phyloP scores from a whole-genome alignment of 2,329 filamentous ascomycete genomes.

The Blastomyces emzantsi region DNA sequence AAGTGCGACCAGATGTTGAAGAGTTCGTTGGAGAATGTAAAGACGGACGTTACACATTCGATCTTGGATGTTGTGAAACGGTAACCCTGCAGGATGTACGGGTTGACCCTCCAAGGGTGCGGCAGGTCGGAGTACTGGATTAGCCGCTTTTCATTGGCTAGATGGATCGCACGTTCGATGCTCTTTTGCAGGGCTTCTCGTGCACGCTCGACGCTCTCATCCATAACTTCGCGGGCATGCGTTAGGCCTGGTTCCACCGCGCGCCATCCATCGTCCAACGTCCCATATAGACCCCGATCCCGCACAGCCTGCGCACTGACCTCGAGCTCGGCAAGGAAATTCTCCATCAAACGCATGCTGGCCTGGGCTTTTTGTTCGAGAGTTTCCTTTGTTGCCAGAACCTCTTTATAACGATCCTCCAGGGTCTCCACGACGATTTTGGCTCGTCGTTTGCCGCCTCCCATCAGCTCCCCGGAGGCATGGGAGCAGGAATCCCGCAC shows the following conservation, averaged over 20 bases:
- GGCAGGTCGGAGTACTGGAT: slow-evolving; percentile 87
- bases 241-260: slow-evolving; percentile 72
- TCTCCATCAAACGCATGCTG: slow-evolving; percentile 77
- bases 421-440: slow-evolving; percentile 89
- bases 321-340: slow-evolving; percentile 79
- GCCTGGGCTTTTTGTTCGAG: slow-evolving; percentile 86
- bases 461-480: slow-evolving; percentile 82
- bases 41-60: slow-evolving; percentile 76
- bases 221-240: slow-evolving; percentile 59
- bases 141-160: slow-evolving; percentile 70
- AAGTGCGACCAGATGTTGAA: slow-evolving; percentile 98
- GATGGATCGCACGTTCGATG: slow-evolving; percentile 65
- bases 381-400: slow-evolving; percentile 71
- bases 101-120: slow-evolving; percentile 87
- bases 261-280: slow-evolving; percentile 69
- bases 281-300: slow-evolving; percentile 65
- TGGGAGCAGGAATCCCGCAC: slow-evolving; percentile 83
- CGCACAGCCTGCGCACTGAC: slow-evolving; percentile 67
- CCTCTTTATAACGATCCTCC: slow-evolving; percentile 79
- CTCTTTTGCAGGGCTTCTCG: slow-evolving; percentile 75
- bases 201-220: slow-evolving; percentile 73
- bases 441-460: slow-evolving; percentile 71
- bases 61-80: slow-evolving; percentile 88
- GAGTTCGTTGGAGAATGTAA: slow-evolving; percentile 80
- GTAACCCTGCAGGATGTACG: slow-evolving; percentile 84